A percentile compares a stretch with the other conserved stretches of the same genome.
Conservation (phyloP, 2,329 filamentous ascomycete genomes). For the Trichophyton benhamiae region DNA sequence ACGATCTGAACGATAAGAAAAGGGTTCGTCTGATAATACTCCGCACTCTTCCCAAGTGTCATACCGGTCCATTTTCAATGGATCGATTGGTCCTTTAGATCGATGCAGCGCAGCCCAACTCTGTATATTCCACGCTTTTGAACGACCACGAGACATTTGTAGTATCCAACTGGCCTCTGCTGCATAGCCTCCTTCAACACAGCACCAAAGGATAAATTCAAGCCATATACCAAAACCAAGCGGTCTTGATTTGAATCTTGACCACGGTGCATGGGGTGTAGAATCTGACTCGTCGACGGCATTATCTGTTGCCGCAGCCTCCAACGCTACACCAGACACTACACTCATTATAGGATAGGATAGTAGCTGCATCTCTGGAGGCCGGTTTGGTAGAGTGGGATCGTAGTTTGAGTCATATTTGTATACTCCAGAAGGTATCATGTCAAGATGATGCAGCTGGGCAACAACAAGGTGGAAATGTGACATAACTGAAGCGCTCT, state of each 20-base stretch:
- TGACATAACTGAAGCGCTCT: constrained; percentile 32
- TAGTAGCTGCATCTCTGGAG: constrained; percentile 34
- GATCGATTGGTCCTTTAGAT: constrained; percentile 18
- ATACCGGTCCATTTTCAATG: constrained; percentile 26
- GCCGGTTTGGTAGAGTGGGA: constrained; percentile 23
- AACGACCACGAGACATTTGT: constrained; percentile 21
- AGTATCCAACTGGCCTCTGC: constrained; percentile 32
- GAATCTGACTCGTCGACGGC: constrained; percentile 20
- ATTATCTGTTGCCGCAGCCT: constrained; percentile 29
- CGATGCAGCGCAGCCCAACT: constrained; percentile 29
- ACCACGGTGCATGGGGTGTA: constrained; percentile 23
- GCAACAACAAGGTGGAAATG: constrained; percentile 34
- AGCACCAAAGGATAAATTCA: constrained; percentile 40
- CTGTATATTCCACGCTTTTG: constrained; percentile 28
- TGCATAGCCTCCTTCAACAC: constrained; percentile 35
- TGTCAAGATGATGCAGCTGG: constrained; percentile 33
- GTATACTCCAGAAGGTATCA: constrained; percentile 34
- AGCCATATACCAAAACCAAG: constrained; percentile 39
- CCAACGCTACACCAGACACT: constrained; percentile 37
- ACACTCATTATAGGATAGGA: constrained; percentile 36
- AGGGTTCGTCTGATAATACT: constrained; percentile 8
- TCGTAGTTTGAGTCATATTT: constrained; percentile 23
- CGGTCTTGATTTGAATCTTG: constrained; percentile 23
- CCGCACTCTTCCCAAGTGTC: constrained; percentile 27
- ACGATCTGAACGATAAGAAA: constrained; percentile 13